Evolutionary conservation across 345 rosid genomes (phyloP).

Genomic region (Boechera stricta): DNA sequence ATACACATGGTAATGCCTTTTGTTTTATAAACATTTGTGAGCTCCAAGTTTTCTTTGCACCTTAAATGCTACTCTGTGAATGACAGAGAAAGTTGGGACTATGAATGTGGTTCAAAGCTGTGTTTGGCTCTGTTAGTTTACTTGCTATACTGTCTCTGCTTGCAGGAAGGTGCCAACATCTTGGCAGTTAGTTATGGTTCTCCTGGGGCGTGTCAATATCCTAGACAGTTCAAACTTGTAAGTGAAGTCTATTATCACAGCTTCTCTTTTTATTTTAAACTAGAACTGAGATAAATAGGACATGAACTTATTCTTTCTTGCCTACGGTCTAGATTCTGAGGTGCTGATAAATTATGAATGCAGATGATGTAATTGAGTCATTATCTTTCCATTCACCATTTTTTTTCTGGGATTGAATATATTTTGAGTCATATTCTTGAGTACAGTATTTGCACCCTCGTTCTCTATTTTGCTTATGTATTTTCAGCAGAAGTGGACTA

Average conservation of each 20-base stretch:
- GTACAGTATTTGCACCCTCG: neutral
- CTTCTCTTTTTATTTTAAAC: slow-evolving; percentile 5
- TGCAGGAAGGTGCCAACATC: slow-evolving; percentile 82
- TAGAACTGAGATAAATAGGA: neutral
- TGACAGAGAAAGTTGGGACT: slow-evolving; percentile 1
- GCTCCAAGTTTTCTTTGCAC: slow-evolving; percentile 7
- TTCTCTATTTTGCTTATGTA: neutral
- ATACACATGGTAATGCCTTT: slow-evolving; percentile 76
- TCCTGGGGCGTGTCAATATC: slow-evolving; percentile 79
- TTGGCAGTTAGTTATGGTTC: slow-evolving; percentile 86
- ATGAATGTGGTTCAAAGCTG: neutral
- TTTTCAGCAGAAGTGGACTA: slow-evolving; percentile 2
- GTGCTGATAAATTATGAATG: neutral
- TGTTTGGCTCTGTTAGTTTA: neutral
- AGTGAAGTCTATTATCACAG: slow-evolving; percentile 41
- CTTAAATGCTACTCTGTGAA: neutral
- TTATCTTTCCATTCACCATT: neutral
- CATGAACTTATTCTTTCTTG: neutral
- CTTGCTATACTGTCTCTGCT: slow-evolving; percentile 18
- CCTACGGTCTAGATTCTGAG: slow-evolving; percentile 9
- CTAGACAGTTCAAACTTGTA: slow-evolving; percentile 75
- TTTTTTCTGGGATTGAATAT: neutral
- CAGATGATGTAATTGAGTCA: neutral
- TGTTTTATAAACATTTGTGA: neutral
- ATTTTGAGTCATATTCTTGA: neutral